Evolutionary conservation across 2,329 filamentous ascomycete species (phyloP).

Genomic region (Sporothrix curviconia): DNA sequence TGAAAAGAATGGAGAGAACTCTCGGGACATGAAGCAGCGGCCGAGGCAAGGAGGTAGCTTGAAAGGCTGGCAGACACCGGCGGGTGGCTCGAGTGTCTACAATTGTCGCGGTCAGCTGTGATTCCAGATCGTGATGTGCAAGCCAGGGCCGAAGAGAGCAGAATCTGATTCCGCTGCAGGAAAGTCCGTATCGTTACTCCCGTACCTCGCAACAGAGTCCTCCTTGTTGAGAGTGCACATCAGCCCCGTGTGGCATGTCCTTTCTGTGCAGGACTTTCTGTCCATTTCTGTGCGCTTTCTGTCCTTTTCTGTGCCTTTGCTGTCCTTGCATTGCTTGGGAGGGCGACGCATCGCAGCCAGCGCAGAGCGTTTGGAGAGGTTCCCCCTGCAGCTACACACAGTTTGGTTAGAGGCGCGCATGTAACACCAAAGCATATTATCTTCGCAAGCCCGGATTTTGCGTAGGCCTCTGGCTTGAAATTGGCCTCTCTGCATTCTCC

Average conservation of each 20-base stretch:
- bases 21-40: too few relatives aligned
- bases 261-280: not conserved
- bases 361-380: conserved; percentile 2
- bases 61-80: not conserved
- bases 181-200: too few relatives aligned
- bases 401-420: not conserved
- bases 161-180: not conserved
- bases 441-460: not conserved
- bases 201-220: not conserved
- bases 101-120: not conserved
- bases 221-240: too few relatives aligned
- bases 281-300: not conserved
- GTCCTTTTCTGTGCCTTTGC: not conserved
- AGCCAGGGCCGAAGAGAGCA: not conserved
- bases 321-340: too few relatives aligned
- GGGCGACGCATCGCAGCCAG: too few relatives aligned
- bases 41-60: not conserved
- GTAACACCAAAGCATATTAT: not conserved
- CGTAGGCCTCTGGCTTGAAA: not conserved
- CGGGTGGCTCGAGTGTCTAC: too few relatives aligned
- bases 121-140: not conserved
- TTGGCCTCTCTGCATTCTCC: not conserved
- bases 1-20: not conserved
- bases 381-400: not conserved
- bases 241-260: not conserved